These are phyloP conservation scores for Camellia granthamiana DNA, from an alignment of 148 eudicot genomes.

Conservation along the genomic window DNA sequence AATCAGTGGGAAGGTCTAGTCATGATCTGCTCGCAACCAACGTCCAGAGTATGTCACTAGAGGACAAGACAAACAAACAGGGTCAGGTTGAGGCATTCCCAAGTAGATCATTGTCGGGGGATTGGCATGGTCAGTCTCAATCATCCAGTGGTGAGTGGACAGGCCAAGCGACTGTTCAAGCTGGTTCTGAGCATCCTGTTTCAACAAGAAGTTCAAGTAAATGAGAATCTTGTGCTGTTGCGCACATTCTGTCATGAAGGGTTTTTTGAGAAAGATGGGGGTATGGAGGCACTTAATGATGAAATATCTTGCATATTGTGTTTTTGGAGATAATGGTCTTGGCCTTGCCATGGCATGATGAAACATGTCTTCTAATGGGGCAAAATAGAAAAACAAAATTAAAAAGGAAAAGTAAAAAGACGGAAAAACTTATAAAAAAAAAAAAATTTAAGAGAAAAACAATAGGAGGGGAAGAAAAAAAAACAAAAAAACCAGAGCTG, in stretches of 20 bases:
- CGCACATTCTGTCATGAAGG: neutral
- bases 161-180: slow-evolving; percentile 4
- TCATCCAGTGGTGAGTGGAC: slow-evolving; percentile 19
- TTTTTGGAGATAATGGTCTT: neutral
- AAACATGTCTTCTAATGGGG: neutral
- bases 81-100: slow-evolving; percentile 18
- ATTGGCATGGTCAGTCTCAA: slow-evolving; percentile 26
- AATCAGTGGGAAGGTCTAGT: slow-evolving; percentile 25
- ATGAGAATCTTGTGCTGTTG: slow-evolving; percentile 14
- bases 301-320: neutral
- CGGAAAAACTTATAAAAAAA: neutral
- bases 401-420: neutral
- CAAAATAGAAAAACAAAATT: slow-evolving; percentile 13
- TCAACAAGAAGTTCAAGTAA: slow-evolving; percentile 16
- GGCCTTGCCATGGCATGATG: slow-evolving; percentile 11
- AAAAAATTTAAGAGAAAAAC: slow-evolving; percentile 9
- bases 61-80: slow-evolving; percentile 33
- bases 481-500: neutral
- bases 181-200: slow-evolving; percentile 14
- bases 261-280: slow-evolving; percentile 4
- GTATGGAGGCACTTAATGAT: neutral
- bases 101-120: slow-evolving; percentile 40
- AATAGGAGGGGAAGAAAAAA: neutral
- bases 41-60: slow-evolving; percentile 41
- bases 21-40: slow-evolving; percentile 31